Evolutionary conservation across 352 stramenopile species (phyloP), one percentile per base, ranked within the genome.

Genomic region (Pythium brachiatum): DNA sequence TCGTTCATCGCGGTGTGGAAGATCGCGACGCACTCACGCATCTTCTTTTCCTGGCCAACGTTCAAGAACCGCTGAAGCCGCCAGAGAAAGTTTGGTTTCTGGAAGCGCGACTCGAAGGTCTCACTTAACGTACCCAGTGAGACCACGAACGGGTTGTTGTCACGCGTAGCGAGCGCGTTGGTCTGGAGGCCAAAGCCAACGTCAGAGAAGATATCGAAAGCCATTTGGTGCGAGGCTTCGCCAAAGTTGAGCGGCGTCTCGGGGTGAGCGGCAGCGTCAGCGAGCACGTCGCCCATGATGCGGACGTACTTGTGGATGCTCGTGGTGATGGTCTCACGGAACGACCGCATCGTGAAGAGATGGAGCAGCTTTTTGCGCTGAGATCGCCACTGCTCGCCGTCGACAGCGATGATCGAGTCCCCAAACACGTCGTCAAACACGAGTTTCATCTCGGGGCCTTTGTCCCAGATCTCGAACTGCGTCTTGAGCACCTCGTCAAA

Each of bases 301-400:
- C 51, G 32, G n/a, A 71, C 58, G 41, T 89, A 61, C 26, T 72
- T 61, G n/a, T 70, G 52, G 43, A 87, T 70, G 11, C 73, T 72
- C 43, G 62, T 27, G 47, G 74, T 64, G 75, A 89, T 86, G 46
- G 69, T 72, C 50, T 82, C 74, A 15, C 74, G 73, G 69, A 87
- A 79, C 65, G 81, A 76, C 34, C 74, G 68, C 36, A 83, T 74
- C 25, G 82, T 93, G 34, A 96, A 95, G 11, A 97, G 85, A 59
- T 97, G 90, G 46, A 84, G 95, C 48, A 88, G 83, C 15, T 72
- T 85, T 55, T 92, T 92, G 57, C 85, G 81, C 57, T 94, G 87
- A 25, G 79, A 57, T 13, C 77, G 66, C 87, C 85, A 95, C 38
- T 76, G 66, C 39, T 78, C 63, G 23, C 83, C 80, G 39, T 95